Evolutionary conservation across 371 early-diverging fungal species (phyloP).

Genomic region (Mucor plumbeus): DNA sequence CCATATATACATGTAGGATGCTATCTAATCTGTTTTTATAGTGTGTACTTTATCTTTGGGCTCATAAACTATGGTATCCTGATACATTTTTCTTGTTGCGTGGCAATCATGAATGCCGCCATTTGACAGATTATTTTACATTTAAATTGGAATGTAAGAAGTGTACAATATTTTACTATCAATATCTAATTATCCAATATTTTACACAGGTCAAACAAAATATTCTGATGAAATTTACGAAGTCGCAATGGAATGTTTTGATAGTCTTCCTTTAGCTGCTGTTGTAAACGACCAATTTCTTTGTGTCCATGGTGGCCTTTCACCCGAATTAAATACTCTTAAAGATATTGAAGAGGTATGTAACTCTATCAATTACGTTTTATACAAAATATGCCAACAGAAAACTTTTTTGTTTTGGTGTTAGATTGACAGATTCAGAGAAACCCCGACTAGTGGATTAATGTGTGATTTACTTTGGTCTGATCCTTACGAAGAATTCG

Average conservation of each 20-base stretch:
- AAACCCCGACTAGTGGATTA: conserved; percentile 93
- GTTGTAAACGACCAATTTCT: conserved; percentile 97
- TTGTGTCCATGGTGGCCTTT: conserved; percentile 99
- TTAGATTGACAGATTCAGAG: conserved; percentile 92
- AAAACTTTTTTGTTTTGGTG: neutral
- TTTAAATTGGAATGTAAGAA: conserved; percentile 95
- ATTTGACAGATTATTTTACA: conserved; percentile 97
- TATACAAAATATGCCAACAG: neutral
- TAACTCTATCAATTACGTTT: neutral
- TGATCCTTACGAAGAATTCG: conserved; percentile 96
- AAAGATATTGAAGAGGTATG: conserved; percentile 81
- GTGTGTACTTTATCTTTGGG: conserved; percentile 92
- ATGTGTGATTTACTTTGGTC: conserved; percentile 99
- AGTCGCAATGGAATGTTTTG: conserved; percentile 90
- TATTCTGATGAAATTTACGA: conserved; percentile 94
- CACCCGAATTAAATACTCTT: conserved; percentile 89
- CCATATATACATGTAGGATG: no score
- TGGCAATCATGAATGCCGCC: conserved; percentile 99
- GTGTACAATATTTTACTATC: neutral
- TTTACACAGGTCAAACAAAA: conserved; percentile 79
- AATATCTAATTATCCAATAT: neutral
- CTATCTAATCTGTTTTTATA: conserved; percentile 23
- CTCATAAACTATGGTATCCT: conserved; percentile 93
- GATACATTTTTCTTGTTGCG: conserved; percentile 89
- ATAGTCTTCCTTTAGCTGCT: conserved; percentile 94